Conservation (phyloP, 345 rosid species). For the Noccaea bulbosa region DNA sequence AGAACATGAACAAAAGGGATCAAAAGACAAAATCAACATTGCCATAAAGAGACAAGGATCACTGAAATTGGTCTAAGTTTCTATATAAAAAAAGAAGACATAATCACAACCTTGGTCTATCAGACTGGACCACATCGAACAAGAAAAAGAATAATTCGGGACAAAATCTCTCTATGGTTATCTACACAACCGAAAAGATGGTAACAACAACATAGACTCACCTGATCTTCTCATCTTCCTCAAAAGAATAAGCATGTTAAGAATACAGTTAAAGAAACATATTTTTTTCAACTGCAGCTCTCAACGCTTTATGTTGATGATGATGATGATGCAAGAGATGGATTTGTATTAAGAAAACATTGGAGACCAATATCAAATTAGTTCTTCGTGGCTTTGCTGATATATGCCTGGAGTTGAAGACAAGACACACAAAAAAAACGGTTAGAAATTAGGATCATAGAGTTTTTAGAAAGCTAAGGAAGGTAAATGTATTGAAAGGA, state of each 20-base stretch:
- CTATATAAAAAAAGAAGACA: not conserved
- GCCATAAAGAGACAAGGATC: constrained; percentile 27
- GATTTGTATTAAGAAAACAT: not conserved
- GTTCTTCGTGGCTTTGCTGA: constrained; percentile 43
- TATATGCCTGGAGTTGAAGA: constrained; percentile 36
- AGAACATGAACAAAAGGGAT: not conserved
- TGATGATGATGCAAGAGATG: not conserved
- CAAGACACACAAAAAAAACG: constrained; percentile 11
- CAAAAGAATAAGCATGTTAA: constrained; percentile 6
- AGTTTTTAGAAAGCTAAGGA: constrained; percentile 16
- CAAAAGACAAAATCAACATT: not conserved
- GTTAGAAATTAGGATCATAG: not conserved
- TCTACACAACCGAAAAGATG: constrained; percentile 30
- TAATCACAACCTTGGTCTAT: constrained; percentile 17
- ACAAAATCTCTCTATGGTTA: constrained; percentile 31
- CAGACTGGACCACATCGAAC: not conserved
- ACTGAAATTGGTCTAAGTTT: constrained; percentile 3
- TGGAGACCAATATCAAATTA: constrained; percentile 2
- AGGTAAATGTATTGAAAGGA: constrained; percentile 23
- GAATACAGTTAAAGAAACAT: constrained; percentile 4
- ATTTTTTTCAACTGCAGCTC: constrained; percentile 8
- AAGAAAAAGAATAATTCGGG: not conserved
- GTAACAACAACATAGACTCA: constrained; percentile 15
- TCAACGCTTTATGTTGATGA: not conserved
- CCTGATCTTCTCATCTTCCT: constrained; percentile 1